These are phyloP conservation scores for Aechmea fasciata DNA, from an alignment of 176 grass and related monocot species.

Conservation along the genomic window DNA sequence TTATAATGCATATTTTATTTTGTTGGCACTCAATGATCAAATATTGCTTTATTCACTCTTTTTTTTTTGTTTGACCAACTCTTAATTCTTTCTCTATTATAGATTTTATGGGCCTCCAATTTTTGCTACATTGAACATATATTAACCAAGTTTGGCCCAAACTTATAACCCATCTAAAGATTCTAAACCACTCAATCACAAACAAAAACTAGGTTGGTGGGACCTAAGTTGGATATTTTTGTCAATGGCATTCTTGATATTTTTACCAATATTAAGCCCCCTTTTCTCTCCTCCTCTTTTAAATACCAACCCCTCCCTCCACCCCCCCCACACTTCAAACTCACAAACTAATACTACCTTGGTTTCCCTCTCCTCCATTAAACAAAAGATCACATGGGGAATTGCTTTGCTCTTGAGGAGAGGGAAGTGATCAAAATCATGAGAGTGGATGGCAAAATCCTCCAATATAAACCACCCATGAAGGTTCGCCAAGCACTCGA, in stretches of 20 bases:
- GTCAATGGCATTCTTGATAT: not conserved
- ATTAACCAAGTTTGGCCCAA: too few relatives aligned
- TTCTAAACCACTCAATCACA: not conserved
- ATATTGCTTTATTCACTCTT: too few relatives aligned
- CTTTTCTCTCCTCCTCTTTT: conserved; percentile 8
- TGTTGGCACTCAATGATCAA: too few relatives aligned
- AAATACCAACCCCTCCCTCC: conserved; percentile 13
- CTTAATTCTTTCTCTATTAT: too few relatives aligned
- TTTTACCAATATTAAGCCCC: not conserved
- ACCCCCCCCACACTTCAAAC: not conserved
- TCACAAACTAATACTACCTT: not conserved
- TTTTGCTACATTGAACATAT: too few relatives aligned
- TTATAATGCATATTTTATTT: too few relatives aligned
- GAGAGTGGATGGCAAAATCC: conserved; percentile 18
- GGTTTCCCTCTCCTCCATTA: not conserved
- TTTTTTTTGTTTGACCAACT: too few relatives aligned
- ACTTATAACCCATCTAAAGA: not conserved
- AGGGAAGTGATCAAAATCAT: conserved; percentile 23
- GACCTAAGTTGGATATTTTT: not conserved
- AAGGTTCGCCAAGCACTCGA: conserved; percentile 13
- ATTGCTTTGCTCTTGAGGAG: conserved; percentile 31
- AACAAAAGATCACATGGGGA: conserved; percentile 26
- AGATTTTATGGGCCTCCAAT: too few relatives aligned
- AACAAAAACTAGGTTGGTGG: not conserved
- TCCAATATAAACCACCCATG: conserved; percentile 10